Percentiles rank a stretch among this genome's conserved stretches.
Conservation (phyloP, 176 grass and related monocot species). For the Bromus sterilis region DNA sequence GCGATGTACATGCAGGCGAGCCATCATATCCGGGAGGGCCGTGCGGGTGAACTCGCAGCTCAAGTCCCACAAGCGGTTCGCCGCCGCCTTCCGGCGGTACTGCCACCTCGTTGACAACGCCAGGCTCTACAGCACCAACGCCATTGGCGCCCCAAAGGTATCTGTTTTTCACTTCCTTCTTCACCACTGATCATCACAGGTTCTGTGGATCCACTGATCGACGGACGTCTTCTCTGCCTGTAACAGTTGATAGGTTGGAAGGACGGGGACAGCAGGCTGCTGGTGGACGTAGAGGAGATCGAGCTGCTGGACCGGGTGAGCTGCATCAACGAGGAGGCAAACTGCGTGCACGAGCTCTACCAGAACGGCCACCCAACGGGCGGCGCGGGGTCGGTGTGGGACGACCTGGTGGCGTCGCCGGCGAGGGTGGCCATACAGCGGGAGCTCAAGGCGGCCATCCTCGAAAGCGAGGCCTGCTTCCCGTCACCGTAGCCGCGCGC, state of each 20-base stretch:
- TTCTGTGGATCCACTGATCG: neutral
- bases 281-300: constrained; percentile 70
- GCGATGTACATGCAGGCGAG: constrained; percentile 43
- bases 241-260: constrained; percentile 75
- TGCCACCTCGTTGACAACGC: constrained; percentile 81
- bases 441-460: constrained; percentile 58
- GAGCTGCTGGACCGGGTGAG: constrained; percentile 55
- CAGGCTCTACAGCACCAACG: constrained; percentile 85
- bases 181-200: neutral
- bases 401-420: constrained; percentile 52
- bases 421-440: constrained; percentile 40
- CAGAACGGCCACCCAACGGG: constrained; percentile 37
- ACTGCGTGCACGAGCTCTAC: constrained; percentile 78
- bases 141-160: constrained; percentile 64
- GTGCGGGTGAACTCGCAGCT: constrained; percentile 87
- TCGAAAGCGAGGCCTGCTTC: constrained; percentile 55
- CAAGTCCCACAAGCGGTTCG: constrained; percentile 92
- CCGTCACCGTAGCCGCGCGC: constrained; percentile 27
- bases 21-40: constrained; percentile 72
- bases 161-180: neutral
- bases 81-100: constrained; percentile 55
- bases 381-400: constrained; percentile 49
- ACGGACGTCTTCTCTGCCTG: neutral
- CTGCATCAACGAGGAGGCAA: constrained; percentile 56
- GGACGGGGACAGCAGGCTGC: constrained; percentile 52